Evolutionary conservation across 768 basidiomycete genomes (phyloP).

Genomic region (Cyclocybe cylindracea): DNA sequence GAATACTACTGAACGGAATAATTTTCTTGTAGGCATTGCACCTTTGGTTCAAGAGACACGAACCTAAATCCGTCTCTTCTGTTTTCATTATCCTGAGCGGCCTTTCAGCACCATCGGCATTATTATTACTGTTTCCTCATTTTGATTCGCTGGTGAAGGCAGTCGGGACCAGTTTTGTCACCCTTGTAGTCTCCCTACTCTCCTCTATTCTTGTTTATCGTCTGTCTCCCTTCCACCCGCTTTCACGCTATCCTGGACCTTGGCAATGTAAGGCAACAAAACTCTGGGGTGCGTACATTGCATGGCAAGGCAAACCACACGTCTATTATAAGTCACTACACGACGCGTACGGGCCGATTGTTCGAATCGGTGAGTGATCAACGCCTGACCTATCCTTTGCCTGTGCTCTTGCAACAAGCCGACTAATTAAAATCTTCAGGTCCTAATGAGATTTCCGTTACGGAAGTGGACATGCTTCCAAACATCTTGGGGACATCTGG

Average conservation of each 20-base stretch:
- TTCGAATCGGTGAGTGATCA: constrained; percentile 48
- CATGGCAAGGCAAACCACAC: constrained; percentile 42
- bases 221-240: constrained; percentile 48
- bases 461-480: constrained; percentile 29
- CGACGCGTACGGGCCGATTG: constrained; percentile 53
- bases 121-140: background rate
- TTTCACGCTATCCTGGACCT: constrained; percentile 50
- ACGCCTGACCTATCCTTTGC: background rate
- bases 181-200: constrained; percentile 12
- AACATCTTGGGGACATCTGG: constrained; percentile 36
- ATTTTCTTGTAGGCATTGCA: constrained; percentile 6
- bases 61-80: constrained; percentile 7
- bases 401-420: background rate
- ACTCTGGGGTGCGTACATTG: constrained; percentile 33
- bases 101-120: background rate
- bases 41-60: constrained; percentile 13
- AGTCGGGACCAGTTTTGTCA: background rate
- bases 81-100: background rate
- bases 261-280: constrained; percentile 39
- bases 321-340: constrained; percentile 46
- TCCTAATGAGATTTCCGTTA: constrained; percentile 46
- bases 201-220: constrained; percentile 36
- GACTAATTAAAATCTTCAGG: constrained; percentile 24
- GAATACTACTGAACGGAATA: background rate
- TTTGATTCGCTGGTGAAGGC: background rate